Base-by-base conservation (phyloP, 768 basidiomycete genomes). In the Mycena latifolia region DNA sequence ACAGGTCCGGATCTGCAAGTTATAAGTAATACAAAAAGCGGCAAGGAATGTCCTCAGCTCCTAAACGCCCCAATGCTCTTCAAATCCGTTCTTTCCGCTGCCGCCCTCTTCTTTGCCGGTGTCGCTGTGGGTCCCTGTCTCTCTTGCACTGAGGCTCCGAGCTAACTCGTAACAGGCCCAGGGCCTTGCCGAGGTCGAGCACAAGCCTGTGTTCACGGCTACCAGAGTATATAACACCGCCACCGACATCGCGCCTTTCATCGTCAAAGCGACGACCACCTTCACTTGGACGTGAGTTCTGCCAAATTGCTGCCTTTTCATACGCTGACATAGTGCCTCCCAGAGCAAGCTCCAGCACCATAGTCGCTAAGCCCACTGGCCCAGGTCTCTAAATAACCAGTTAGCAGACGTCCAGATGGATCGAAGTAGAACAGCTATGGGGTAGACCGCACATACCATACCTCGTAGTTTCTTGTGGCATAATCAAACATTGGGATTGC, bases 301-400 rank as follows among this genome's bases (percentile, higher is more conserved):
- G 24, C 5, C 37, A 2, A 20, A 27, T n/a, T 20, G 37, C 55
- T 55, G 28, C 17, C 24, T 15, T 20, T 1, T 14, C 55, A 45
- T 6, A 29, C n/a, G 22, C 35, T 37, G 28, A 28, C 9, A 9
- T 22, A 0, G 8, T 45, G 20, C 24, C 1, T 43, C 33, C n/a
- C 27, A 55, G 53, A 5, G n/a, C 25, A 35, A 61, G 60, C 60
- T 53, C 61, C 20, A 63, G 48, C 61, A 63, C 61, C 18, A 29
- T 24, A 0, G 2, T 63, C 20, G 61, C 24, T 6, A 1, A 47
- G 25, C 61, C 61, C 15, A 63, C 61, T 22, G 61, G 61, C 10
- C 61, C 61, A 12, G 61, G 61, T 22, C 12, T 41, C 15, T 61
- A 35, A 39, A 28, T 58, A 43, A 6, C 43, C 12, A 33, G 54